A percentile compares a stretch with the other conserved stretches of the same genome.
Conservation (phyloP, 176 grass and related monocot genomes). For the Lolium multiflorum region DNA sequence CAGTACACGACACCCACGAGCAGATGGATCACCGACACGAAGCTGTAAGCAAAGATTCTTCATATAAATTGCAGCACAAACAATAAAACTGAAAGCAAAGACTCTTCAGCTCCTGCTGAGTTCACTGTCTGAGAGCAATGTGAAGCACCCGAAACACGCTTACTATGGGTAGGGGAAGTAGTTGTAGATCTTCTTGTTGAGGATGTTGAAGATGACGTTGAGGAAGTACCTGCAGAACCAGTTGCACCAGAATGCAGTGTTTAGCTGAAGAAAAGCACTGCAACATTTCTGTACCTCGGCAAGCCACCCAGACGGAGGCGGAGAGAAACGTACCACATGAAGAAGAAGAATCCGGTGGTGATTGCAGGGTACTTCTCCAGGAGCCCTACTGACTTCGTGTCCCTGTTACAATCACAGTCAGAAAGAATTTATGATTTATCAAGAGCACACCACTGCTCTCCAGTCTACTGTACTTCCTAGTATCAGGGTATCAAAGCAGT, state of each 20-base stretch:
- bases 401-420: conserved; percentile 44
- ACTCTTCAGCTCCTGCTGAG: not conserved
- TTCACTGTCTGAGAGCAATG: not conserved
- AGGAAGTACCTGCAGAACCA: conserved; percentile 86
- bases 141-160: conserved; percentile 22
- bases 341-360: conserved; percentile 98
- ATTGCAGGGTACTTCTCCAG: conserved; percentile 74
- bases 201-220: conserved; percentile 99
- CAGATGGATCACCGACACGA: conserved; percentile 87
- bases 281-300: not conserved
- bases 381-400: conserved; percentile 61
- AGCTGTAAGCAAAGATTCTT: conserved; percentile 49
- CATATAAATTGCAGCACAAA: not conserved
- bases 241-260: conserved; percentile 8
- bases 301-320: not conserved
- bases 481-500: not conserved
- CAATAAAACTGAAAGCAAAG: not conserved
- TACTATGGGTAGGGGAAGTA: conserved; percentile 99
- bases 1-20: conserved; percentile 83
- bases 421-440: not conserved
- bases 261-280: not conserved
- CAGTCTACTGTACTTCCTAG: not conserved
- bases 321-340: conserved; percentile 76
- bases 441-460: not conserved
- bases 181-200: conserved; percentile 99